Evolutionary conservation across 345 rosid species (phyloP).

Genomic region (Acer yangbiense): DNA sequence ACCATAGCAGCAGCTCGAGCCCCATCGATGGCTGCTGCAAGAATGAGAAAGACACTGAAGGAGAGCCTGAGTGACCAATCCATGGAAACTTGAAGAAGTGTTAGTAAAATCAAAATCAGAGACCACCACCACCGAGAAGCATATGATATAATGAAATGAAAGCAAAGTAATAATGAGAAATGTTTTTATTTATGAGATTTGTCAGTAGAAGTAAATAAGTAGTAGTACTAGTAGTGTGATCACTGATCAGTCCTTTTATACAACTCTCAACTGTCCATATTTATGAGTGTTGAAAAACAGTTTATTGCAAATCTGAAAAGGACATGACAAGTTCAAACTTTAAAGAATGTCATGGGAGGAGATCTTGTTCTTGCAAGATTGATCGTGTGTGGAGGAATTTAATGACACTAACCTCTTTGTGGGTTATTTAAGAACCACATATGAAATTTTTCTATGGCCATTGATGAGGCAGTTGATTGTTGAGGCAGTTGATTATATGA

Average conservation of each 20-base stretch:
- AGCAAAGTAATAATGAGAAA: background rate
- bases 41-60: conserved; percentile 44
- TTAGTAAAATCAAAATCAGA: background rate
- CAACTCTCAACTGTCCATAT: conserved; percentile 64
- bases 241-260: conserved; percentile 18
- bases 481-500: conserved; percentile 1
- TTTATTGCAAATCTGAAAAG: background rate
- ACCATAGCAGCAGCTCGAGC: conserved; percentile 59
- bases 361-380: no score
- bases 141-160: background rate
- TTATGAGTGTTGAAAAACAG: conserved; percentile 32
- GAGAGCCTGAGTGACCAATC: conserved; percentile 38
- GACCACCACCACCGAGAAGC: background rate
- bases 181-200: background rate
- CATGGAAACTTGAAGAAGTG: conserved; percentile 34
- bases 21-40: conserved; percentile 52
- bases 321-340: background rate
- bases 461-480: conserved; percentile 10
- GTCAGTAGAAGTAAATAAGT: conserved; percentile 27
- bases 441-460: background rate
- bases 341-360: background rate
- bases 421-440: background rate
- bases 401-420: background rate
- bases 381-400: background rate
- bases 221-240: conserved; percentile 8